These are phyloP conservation scores for Xylaria palmicola DNA, from an alignment of 495 filamentous ascomycete genomes.

Conservation along the genomic window DNA sequence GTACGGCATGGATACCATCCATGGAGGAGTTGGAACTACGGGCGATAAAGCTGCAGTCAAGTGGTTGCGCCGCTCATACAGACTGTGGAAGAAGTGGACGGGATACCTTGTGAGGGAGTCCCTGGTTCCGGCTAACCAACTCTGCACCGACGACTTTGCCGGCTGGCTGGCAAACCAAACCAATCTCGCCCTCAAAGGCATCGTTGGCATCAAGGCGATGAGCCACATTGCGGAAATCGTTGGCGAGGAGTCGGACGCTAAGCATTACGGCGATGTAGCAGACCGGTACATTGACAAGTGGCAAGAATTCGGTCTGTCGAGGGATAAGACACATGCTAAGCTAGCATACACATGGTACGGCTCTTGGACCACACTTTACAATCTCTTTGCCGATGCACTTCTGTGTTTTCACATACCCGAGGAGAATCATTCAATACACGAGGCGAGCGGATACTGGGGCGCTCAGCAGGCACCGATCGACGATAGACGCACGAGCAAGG, in stretches of 20 bases:
- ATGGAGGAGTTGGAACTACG: constrained; percentile 32
- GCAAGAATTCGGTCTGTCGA: constrained; percentile 75
- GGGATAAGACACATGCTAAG: constrained; percentile 83
- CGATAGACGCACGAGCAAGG: neutral
- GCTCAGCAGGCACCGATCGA: constrained; percentile 47
- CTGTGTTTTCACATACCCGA: constrained; percentile 72
- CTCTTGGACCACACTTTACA: constrained; percentile 94
- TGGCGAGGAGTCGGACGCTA: constrained; percentile 63
- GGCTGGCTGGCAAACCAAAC: constrained; percentile 91
- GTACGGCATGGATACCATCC: constrained; percentile 45
- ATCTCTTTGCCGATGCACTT: constrained; percentile 78
- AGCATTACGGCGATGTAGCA: constrained; percentile 69
- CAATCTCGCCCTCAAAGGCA: constrained; percentile 90
- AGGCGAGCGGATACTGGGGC: constrained; percentile 10
- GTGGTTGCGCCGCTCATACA: constrained; percentile 63
- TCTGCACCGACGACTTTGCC: constrained; percentile 94
- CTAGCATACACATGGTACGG: constrained; percentile 93
- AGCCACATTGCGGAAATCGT: constrained; percentile 72
- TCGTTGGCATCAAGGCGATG: constrained; percentile 94
- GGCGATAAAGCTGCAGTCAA: constrained; percentile 52
- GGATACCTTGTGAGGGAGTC: constrained; percentile 85
- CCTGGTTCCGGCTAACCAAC: constrained; percentile 80
- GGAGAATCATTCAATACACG: constrained; percentile 9
- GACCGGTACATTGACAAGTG: constrained; percentile 78
- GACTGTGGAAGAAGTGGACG: constrained; percentile 91